Evolutionary conservation across 208 protist species (phyloP).

Genomic region (Crithidia brevicula): DNA sequence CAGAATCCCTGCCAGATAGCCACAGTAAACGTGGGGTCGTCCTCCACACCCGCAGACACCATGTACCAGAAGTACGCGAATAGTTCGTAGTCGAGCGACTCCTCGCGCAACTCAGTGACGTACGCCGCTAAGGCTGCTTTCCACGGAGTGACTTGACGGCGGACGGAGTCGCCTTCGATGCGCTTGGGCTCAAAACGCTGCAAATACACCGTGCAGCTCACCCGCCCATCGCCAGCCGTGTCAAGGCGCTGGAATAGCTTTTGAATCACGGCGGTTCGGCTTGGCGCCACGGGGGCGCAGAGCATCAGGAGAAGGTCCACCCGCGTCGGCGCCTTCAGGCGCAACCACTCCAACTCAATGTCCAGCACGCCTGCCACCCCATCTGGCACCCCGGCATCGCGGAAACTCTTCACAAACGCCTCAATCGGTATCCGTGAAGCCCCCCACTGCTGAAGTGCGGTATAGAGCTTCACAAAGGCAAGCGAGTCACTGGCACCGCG

Average conservation of each 20-base stretch:
- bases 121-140: slow-evolving; percentile 46
- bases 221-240: neutral
- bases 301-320: slow-evolving; percentile 59
- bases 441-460: slow-evolving; percentile 42
- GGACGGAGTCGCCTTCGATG: slow-evolving; percentile 48
- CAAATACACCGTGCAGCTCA: slow-evolving; percentile 33
- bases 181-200: slow-evolving; percentile 47
- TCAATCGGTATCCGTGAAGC: slow-evolving; percentile 50
- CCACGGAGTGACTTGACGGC: slow-evolving; percentile 39
- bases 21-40: slow-evolving; percentile 84
- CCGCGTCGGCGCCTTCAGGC: slow-evolving; percentile 57
- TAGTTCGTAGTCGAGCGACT: slow-evolving; percentile 49
- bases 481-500: slow-evolving; percentile 33
- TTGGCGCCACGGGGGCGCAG: slow-evolving; percentile 51
- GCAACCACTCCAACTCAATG: slow-evolving; percentile 79
- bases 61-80: slow-evolving; percentile 83
- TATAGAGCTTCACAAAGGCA: slow-evolving; percentile 59
- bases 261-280: slow-evolving; percentile 59
- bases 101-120: slow-evolving; percentile 41
- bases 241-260: slow-evolving; percentile 71
- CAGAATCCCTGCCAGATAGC: slow-evolving; percentile 81
- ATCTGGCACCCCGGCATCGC: slow-evolving; percentile 41
- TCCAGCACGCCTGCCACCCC: slow-evolving; percentile 49
- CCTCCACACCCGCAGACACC: slow-evolving; percentile 72
- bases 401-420: slow-evolving; percentile 52